Conservation (phyloP, 2,329 filamentous ascomycete species). For the Aureobasidium leucospermi region DNA sequence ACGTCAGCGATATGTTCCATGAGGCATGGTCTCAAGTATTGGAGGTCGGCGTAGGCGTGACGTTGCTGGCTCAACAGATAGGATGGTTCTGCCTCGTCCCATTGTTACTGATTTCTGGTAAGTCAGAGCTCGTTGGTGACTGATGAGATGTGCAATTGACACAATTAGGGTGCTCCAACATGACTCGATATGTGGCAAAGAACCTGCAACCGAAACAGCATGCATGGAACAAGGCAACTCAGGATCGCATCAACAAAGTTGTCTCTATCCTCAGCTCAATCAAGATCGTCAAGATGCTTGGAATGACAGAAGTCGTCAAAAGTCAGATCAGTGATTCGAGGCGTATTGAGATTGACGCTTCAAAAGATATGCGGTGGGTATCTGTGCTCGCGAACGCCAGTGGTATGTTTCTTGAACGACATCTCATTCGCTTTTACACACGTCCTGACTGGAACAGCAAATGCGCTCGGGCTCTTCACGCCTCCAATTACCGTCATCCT, state of each 20-base stretch:
- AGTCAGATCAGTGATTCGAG: not conserved
- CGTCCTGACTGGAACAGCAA: conserved; percentile 4
- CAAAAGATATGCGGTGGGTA: conserved; percentile 11
- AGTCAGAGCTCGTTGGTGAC: not conserved
- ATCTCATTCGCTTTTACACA: too few species aligned
- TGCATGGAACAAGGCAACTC: conserved; percentile 14
- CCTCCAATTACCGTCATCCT: conserved; percentile 14
- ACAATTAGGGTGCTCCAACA: conserved; percentile 9
- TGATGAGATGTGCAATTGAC: not conserved
- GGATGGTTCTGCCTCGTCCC: conserved; percentile 14
- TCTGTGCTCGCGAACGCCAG: conserved; percentile 14
- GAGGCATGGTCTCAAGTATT: conserved; percentile 14
- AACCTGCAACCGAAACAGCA: conserved; percentile 10
- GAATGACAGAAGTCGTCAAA: not conserved
- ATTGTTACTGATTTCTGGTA: conserved; percentile 11
- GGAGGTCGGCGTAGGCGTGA: conserved; percentile 11
- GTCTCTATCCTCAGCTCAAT: conserved; percentile 1
- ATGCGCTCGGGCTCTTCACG: conserved; percentile 15
- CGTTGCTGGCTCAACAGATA: conserved; percentile 3
- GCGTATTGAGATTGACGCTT: not conserved
- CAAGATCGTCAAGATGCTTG: conserved; percentile 15
- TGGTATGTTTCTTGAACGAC: not conserved
- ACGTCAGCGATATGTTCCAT: conserved; percentile 13
- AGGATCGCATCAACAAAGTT: conserved; percentile 10
- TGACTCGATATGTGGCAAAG: conserved; percentile 12